Evolutionary conservation across 495 filamentous ascomycete genomes (phyloP), one percentile per base, ranked within the genome.

Genomic region (Ascodesmis nigricans): DNA sequence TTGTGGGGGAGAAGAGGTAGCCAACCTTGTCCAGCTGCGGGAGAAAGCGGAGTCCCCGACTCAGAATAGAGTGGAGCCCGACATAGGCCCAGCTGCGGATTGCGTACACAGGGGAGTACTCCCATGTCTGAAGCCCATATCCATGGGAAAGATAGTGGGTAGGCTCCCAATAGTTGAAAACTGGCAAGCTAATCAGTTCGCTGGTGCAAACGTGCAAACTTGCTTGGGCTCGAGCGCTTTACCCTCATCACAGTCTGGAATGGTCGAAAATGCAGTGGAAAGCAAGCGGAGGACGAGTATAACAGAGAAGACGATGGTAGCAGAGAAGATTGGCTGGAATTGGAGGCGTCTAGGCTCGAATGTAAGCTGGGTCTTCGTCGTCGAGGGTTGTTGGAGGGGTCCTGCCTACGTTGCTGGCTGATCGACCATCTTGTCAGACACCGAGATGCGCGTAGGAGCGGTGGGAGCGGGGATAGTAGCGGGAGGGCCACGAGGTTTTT

Each of bases 151-250:
- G 66, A 53, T 93, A 99, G 56, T 99, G 90, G 0, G 81, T 71
- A 1, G 90, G 87, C 47, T 99, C 90, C 90, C 90, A 99, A 58
- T 90, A 99, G 49, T 99, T 99, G 63, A 91, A 99, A 3, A 84
- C 81, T 51, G 26, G 21, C 31, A 9, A 5, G 16, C 17, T 5
- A 35, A 11, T 36, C 17, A 25, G 23, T 6, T 25, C n/a, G n/a
- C n/a, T n/a, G n/a, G n/a, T n/a, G n/a, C n/a, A n/a, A n/a, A n/a
- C n/a, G n/a, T n/a, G n/a, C n/a, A n/a, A n/a, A n/a, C n/a, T n/a
- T n/a, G n/a, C n/a, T n/a, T n/a, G n/a, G n/a, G n/a, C n/a, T n/a
- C n/a, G n/a, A n/a, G n/a, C n/a, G 2, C 14, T 9, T 33, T 19
- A 48, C 47, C 47, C 58, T 99, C 90, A 51, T 99, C 90, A 50